A percentile compares a stretch with the other conserved stretches of the same genome.
Evolutionary conservation across 257 asterid species (phyloP).

Genomic region (Nyctanthes arbortristis): DNA sequence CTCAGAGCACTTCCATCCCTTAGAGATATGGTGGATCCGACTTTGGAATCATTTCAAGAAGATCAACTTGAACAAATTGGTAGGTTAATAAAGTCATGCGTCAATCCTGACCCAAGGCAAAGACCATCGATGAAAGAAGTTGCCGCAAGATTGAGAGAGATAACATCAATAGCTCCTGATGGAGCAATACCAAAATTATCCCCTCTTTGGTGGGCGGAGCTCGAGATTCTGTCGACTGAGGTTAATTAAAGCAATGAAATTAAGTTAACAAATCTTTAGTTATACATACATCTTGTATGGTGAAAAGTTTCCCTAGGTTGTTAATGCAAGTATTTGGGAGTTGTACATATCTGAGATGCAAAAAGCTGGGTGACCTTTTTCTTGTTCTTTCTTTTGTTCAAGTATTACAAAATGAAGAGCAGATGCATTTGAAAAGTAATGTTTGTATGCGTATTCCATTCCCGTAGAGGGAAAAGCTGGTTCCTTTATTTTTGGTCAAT

Average conservation of each 20-base stretch:
- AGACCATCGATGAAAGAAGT: conserved; percentile 60
- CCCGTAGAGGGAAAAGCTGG: not conserved
- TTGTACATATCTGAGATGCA: conserved; percentile 20
- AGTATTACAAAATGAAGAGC: conserved; percentile 12
- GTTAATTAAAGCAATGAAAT: conserved; percentile 23
- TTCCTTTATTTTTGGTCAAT: not conserved
- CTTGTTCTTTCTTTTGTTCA: conserved; percentile 2
- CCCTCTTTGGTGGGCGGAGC: conserved; percentile 97
- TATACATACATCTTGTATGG: conserved; percentile 19
- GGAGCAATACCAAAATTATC: conserved; percentile 68
- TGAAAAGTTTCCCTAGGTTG: conserved; percentile 22
- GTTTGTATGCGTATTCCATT: too few relatives aligned
- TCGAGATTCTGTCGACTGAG: conserved; percentile 63
- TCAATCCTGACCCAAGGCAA: conserved; percentile 40
- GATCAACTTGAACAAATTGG: conserved; percentile 55
- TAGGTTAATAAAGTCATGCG: conserved; percentile 54
- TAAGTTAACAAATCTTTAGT: conserved; percentile 19
- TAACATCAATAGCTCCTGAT: conserved; percentile 66
- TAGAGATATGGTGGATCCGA: conserved; percentile 57
- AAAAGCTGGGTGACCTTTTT: conserved; percentile 22
- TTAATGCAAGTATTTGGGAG: conserved; percentile 12
- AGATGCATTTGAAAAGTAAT: conserved; percentile 3
- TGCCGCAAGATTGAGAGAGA: conserved; percentile 54
- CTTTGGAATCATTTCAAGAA: conserved; percentile 43
- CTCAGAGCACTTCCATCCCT: conserved; percentile 37